Evolutionary conservation across 2,329 filamentous ascomycete species (phyloP), one percentile per base, ranked within the genome.

Genomic region (Elsinoe necatrix): DNA sequence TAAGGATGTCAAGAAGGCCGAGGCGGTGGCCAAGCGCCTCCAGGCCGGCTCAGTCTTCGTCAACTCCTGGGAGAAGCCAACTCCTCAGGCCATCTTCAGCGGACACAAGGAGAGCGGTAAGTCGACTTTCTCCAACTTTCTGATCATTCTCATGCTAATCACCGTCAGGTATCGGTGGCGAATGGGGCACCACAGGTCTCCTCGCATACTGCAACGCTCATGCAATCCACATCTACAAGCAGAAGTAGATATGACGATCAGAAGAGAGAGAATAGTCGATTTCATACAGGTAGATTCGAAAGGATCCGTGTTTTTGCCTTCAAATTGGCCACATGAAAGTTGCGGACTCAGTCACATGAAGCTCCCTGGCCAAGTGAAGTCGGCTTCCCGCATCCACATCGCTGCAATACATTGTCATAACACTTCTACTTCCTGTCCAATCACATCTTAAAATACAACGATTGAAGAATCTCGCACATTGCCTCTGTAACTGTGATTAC

Each of bases 91-190:
- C 3, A 67, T 72, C 62, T 91, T 91, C 63, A 85, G 86, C 55
- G 89, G 89, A 0, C 89, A 80, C 77, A 92, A 91, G 73, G 80
- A 89, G 73, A 5, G 2, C 7, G 81, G 23, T 31, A 11, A 7
- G 3, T 48, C 43, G 7, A 8, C 18, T 7, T 18, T 27, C n/a
- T 18, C 42, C 8, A 23, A n/a, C n/a, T 12, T 45, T 20, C 4
- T 21, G 42, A 12, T 45, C 11, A 23, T 21, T 45, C 29, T 27
- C n/a, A n/a, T n/a, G n/a, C n/a, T n/a, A n/a, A n/a, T n/a, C n/a
- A n/a, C n/a, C n/a, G n/a, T n/a, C n/a, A n/a, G 20, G 89, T 60
- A 86, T 90, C 57, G 88, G 88, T 43, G 82, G 86, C 57, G 89
- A 95, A 70, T 75, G 73, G 73, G 72, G 72, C 6, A 67, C 66